Base-by-base conservation (phyloP, 1,284 basidiomycete genomes). In the Cryptococcus depauperatus region DNA sequence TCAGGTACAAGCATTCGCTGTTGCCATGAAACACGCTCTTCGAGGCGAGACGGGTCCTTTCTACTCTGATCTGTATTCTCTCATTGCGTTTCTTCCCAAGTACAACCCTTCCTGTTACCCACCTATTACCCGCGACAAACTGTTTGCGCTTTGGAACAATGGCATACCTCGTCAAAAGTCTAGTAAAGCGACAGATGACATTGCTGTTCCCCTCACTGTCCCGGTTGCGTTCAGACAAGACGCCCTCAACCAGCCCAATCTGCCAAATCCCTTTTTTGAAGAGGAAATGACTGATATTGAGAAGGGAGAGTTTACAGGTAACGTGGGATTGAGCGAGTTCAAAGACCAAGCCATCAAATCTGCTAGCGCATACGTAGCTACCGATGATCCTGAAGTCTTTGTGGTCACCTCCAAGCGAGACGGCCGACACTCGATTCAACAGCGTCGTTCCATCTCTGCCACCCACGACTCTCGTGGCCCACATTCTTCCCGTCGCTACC, bases 81-180 rank as follows among this genome's bases (percentile, higher is more conserved):
- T 63, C 16, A 63, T 63, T 27, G 57, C 61, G 11, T 63, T 59
- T 35, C 47, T 61, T 4, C 61, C 61, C 14, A 62, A 62, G 54
- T 59, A 57, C 50, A 61, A 58, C 38, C 59, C 54, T 14, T 48
- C 58, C 4, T 47, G 51, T 7, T 46, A 45, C 16, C 55, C 61
- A 6, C 61, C 61, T 3, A 54, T 62, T 50, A 52, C 41, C 10
- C 55, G 57, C 30, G 53, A 56, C 32, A 53, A 62, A 35, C 51
- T 62, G 25, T 42, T 58, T n/a, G 49, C 51, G 1, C 38, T 60
- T 9, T 62, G 61, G 61, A 50, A 56, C 7, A 58, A 62, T 40
- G 58, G 57, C 25, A 47, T 61, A n/a, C 61, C 61, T 4, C 47
- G 58, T 4, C 53, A 59, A 37, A 56, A 61, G 28, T 39, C 46